Percentiles rank a stretch among this genome's conserved stretches.
Evolutionary conservation across 129 eudicot species (phyloP).

Genomic region (Rutidosis leptorrhynchoides): DNA sequence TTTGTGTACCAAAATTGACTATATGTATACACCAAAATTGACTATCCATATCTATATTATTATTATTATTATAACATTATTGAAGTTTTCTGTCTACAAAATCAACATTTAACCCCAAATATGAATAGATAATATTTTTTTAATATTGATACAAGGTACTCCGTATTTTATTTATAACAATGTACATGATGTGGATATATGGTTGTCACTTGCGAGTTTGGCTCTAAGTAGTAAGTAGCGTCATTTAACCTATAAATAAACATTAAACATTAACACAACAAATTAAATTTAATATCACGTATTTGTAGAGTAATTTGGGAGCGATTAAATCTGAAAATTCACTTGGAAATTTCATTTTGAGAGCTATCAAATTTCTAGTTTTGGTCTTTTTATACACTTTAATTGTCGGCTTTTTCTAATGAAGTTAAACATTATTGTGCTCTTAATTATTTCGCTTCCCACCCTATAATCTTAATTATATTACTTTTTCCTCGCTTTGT

Average conservation of each 20-base stretch:
- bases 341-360: no score
- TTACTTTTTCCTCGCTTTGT: neutral
- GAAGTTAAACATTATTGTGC: neutral
- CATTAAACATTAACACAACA: constrained; percentile 2
- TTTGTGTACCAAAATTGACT: no score
- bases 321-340: no score
- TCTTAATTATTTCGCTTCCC: neutral
- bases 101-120: constrained; percentile 6
- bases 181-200: constrained; percentile 13
- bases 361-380: no score
- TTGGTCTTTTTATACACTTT: no score
- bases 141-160: no score
- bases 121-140: no score
- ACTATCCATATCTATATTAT: no score
- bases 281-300: neutral
- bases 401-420: neutral
- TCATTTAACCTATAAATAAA: constrained; percentile 11
- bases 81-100: no score
- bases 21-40: no score
- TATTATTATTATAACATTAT: no score
- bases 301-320: no score
- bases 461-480: neutral
- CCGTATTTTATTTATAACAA: neutral
- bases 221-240: constrained; percentile 1
- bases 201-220: constrained; percentile 13